phyloP scores from a whole-genome alignment of 306 rosid genomes.

The Urtica urens region DNA sequence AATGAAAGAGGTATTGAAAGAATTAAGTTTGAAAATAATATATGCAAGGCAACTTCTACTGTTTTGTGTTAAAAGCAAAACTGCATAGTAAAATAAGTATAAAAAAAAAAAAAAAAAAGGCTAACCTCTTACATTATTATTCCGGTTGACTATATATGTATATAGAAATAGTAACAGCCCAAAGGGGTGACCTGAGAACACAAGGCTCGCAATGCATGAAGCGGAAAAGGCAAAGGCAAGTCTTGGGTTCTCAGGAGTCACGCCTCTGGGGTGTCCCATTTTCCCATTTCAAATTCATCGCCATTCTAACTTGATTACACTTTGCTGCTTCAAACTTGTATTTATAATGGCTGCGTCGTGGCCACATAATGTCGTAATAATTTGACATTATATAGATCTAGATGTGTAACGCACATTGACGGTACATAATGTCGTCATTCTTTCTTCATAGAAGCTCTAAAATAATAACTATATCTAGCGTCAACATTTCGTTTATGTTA shows the following conservation, averaged over 20 bases:
- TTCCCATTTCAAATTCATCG: neutral
- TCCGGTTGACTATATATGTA: too few relatives aligned
- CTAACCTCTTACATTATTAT: too few relatives aligned
- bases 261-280: conserved; percentile 19
- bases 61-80: too few relatives aligned
- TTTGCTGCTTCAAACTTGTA: neutral
- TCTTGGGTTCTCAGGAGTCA: conserved; percentile 23
- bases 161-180: conserved; percentile 3
- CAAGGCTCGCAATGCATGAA: neutral
- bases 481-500: too few relatives aligned
- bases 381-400: neutral
- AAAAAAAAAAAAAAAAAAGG: too few relatives aligned
- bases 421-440: conserved; percentile 26
- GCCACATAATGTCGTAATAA: neutral
- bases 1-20: too few relatives aligned
- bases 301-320: neutral
- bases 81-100: too few relatives aligned
- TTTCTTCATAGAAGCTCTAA: too few relatives aligned
- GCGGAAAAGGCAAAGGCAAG: neutral
- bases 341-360: conserved; percentile 1
- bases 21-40: too few relatives aligned
- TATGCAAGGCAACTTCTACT: too few relatives aligned
- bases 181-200: conserved; percentile 47
- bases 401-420: neutral
- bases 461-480: too few relatives aligned